These are phyloP conservation scores for Chrysosporium keratinophilum DNA, from an alignment of 2,329 filamentous ascomycete genomes.

Conservation along the genomic window DNA sequence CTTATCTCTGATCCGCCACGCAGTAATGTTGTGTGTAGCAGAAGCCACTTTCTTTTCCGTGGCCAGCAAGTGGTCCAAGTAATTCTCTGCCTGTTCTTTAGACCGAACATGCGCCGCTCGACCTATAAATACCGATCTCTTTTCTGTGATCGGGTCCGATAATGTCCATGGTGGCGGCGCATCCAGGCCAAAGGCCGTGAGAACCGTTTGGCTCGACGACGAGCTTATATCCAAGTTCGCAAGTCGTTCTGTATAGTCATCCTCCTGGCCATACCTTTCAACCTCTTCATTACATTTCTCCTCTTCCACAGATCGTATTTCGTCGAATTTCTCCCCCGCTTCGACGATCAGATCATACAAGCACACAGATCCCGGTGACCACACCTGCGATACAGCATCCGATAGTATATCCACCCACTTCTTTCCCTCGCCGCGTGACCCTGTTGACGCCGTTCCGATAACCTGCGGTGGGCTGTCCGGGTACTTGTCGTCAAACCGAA, in stretches of 20 bases:
- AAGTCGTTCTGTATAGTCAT: background rate
- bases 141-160: constrained; percentile 64
- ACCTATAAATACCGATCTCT: constrained; percentile 80
- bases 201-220: background rate
- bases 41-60: constrained; percentile 75
- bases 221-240: background rate
- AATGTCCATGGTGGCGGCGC: constrained; percentile 56
- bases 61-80: constrained; percentile 63
- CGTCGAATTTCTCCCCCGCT: constrained; percentile 40
- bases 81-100: constrained; percentile 58
- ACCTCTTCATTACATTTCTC: constrained; percentile 1
- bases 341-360: constrained; percentile 83
- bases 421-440: constrained; percentile 61
- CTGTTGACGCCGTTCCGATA: constrained; percentile 68
- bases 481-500: constrained; percentile 63
- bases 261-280: constrained; percentile 1
- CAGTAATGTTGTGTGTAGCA: constrained; percentile 91
- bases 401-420: constrained; percentile 59
- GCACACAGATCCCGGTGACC: constrained; percentile 65
- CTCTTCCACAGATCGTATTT: constrained; percentile 41
- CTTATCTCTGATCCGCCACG: constrained; percentile 64
- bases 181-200: constrained; percentile 22
- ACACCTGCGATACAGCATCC: constrained; percentile 56
- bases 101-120: constrained; percentile 61
- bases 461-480: constrained; percentile 63